These are phyloP conservation scores for Aureobasidium subglaciale DNA, from an alignment of 2,329 filamentous ascomycete genomes.

Conservation along the genomic window DNA sequence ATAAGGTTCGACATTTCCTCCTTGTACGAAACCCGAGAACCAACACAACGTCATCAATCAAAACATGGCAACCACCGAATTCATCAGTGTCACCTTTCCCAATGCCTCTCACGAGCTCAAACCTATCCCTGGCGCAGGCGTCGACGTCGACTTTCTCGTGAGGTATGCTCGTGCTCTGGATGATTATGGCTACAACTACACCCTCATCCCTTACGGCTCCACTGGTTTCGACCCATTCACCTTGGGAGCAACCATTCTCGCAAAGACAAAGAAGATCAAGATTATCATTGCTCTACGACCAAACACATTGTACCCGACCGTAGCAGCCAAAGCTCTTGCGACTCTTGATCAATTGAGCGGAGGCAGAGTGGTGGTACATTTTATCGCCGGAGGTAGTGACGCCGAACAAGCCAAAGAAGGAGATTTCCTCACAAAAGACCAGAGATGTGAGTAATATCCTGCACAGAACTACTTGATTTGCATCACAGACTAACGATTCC, in stretches of 20 bases:
- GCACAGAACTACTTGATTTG: too few relatives aligned
- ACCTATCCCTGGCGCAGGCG: slow-evolving; percentile 44
- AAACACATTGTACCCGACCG: slow-evolving; percentile 56
- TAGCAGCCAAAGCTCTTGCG: slow-evolving; percentile 55
- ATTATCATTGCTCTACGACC: slow-evolving; percentile 56
- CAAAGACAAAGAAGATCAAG: slow-evolving; percentile 52
- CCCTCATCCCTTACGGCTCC: slow-evolving; percentile 53
- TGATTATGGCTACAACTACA: slow-evolving; percentile 56
- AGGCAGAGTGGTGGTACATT: slow-evolving; percentile 55
- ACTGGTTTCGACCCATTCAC: slow-evolving; percentile 52
- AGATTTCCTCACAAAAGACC: slow-evolving; percentile 51
- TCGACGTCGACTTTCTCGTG: slow-evolving; percentile 50
- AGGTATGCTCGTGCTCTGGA: slow-evolving; percentile 53
- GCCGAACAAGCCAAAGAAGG: slow-evolving; percentile 54
- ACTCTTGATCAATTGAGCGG: slow-evolving; percentile 54
- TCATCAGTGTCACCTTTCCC: slow-evolving; percentile 52
- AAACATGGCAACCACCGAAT: slow-evolving; percentile 35
- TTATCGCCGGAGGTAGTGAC: slow-evolving; percentile 56
- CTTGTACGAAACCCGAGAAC: too few relatives aligned
- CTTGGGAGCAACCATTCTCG: slow-evolving; percentile 50
- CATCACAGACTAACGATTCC: too few relatives aligned
- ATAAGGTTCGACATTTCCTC: too few relatives aligned
- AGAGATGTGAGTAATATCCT: slow-evolving; percentile 36
- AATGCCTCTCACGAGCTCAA: slow-evolving; percentile 51
- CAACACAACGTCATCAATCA: background rate